Evolutionary conservation across 345 rosid species (phyloP).

Genomic region (Lagerstroemia speciosa): DNA sequence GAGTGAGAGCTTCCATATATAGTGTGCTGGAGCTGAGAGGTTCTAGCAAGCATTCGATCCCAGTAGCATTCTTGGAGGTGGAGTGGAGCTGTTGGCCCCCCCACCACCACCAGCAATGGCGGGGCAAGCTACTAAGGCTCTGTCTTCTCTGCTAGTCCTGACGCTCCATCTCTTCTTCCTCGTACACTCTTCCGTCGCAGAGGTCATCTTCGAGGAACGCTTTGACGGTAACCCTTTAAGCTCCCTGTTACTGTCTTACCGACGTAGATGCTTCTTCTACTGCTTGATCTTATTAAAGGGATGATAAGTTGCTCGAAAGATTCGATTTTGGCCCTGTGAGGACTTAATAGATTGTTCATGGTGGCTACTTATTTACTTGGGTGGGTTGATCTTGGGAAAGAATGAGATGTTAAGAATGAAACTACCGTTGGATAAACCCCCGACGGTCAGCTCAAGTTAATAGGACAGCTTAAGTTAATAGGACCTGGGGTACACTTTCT

Average conservation of each 20-base stretch:
- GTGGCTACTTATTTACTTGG: background rate
- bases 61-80: too few relatives aligned
- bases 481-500: too few relatives aligned
- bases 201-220: constrained; percentile 36
- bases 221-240: constrained; percentile 25
- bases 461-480: too few relatives aligned
- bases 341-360: background rate
- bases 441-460: too few relatives aligned
- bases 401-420: background rate
- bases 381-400: background rate
- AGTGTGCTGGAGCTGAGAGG: too few relatives aligned
- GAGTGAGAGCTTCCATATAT: too few relatives aligned
- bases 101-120: constrained; percentile 1
- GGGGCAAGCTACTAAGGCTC: background rate
- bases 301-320: background rate
- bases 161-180: constrained; percentile 2
- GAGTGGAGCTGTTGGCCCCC: background rate
- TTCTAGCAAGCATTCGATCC: too few relatives aligned
- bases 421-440: background rate
- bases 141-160: background rate
- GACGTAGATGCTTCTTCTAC: background rate
- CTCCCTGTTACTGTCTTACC: background rate
- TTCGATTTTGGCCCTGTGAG: background rate
- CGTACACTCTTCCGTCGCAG: background rate
- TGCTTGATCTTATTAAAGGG: background rate